Base-by-base conservation (phyloP, 805 yeast species). In the Hagleromyces aurorensis region DNA sequence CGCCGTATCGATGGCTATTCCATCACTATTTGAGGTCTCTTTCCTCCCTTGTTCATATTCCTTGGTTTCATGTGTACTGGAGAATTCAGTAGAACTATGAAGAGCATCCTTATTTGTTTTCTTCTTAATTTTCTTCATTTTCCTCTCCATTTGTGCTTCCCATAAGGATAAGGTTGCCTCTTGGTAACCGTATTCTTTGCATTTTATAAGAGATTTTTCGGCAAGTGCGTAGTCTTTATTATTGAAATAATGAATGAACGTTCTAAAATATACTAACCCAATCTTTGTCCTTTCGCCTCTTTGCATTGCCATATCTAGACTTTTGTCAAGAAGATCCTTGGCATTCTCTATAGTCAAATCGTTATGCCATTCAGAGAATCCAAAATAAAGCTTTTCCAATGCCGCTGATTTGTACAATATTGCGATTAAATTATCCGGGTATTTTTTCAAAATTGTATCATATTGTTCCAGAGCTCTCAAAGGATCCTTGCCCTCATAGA, bases 121-220 rank as follows among this genome's bases (percentile, higher is more conserved):
- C 14, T 34, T 34, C 7, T 27, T 13, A 11, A 23, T 7, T 25
- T 45, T 54, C 7, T 28, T 31, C 16, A 46, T 21, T 30, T 50
- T 48, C 15, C 25, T 33, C 7, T 37, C 31, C 11, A 52, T 23
- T 16, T 43, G 40, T 16, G 23, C 13, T 23, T 52, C 46, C 74
- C 81, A 73, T 36, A 72, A 58, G 5, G 51, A 55, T 13, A 71
- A 46, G 3, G 75, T 67, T 1, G 60, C 47, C 37, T 73, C 77
- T n/a, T 46, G 43, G 37, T 65, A 61, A 24, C 61, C 64, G 34
- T 52, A 59, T 23, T 59, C 56, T 19, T 59, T 50, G 4, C 79
- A 73, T 36, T 54, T 50, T 3, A 47, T 37, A 30, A 75, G 57
- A 35, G 62, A 61, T 12, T 43, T 48, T n/a, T 59, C 43, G 0